Evolutionary conservation across 345 rosid genomes (phyloP), one percentile per base, ranked within the genome.

Genomic region (Camelina sativa): DNA sequence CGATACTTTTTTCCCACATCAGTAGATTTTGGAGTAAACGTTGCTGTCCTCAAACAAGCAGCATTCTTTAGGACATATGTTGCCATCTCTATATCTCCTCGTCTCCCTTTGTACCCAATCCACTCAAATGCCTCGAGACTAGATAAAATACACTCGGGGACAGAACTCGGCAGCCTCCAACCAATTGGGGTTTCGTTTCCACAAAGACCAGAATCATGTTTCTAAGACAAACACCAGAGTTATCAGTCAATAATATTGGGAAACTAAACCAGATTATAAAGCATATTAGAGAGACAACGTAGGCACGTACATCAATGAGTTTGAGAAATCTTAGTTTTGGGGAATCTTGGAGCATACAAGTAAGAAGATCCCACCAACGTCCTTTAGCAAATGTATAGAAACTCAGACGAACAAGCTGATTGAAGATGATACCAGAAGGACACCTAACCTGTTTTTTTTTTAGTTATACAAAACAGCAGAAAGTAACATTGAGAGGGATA

Each of bases 121-220:
- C 75, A 71, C 60, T 6, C 17, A 51, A 71, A 71, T 22, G 60
- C 50, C 51, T 60, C 60, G 6, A 60, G 67, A 51, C 60, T 71
- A 11, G 0, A 23, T 60, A 37, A 7, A 25, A 71, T 47, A 61
- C 75, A 60, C 28, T 11, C 3, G 0, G 75, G 67, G 23, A 61
- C 60, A 60, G 16, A 61, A 35, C 60, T 61, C 3, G 67, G 59
- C 2, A 1, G 40, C 28, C 38, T 50, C 75, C 75, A 71, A 35
- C 60, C 40, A 48, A 6, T 2, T 9, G 74, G 65, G 65, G 1
- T 19, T 47, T 46, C 55, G 12, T 11, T 46, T 2, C 56, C 53
- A 68, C 2, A 8, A 13, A 2, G 0, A 66, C 2, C 8, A 13
- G 1, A 0, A 0, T 4, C 2, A 67, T 19, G 7, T 32, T 59